These are phyloP conservation scores for Tricholoma flavovirens DNA, from an alignment of 768 basidiomycete genomes.

Conservation along the genomic window DNA sequence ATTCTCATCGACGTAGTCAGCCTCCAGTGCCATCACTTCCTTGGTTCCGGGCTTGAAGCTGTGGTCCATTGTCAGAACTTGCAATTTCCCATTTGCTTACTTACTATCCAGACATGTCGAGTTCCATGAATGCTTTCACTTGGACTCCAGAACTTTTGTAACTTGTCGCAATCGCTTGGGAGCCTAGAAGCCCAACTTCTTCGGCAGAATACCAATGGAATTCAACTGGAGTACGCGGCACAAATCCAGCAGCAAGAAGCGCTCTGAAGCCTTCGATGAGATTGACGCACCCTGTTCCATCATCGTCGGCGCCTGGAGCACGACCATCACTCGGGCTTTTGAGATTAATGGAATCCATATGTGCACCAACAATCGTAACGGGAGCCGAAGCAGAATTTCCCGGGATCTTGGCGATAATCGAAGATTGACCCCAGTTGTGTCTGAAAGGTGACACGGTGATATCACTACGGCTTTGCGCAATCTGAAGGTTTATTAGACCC, in stretches of 20 bases:
- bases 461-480: slow-evolving; percentile 18
- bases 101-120: slow-evolving; percentile 37
- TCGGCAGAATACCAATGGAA: slow-evolving; percentile 46
- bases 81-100: slow-evolving; percentile 11
- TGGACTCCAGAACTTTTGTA: slow-evolving; percentile 40
- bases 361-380: slow-evolving; percentile 34
- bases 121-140: slow-evolving; percentile 46
- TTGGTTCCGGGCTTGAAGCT: slow-evolving; percentile 44
- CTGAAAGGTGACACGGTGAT: slow-evolving; percentile 24
- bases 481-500: background rate
- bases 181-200: slow-evolving; percentile 42
- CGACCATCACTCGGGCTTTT: slow-evolving; percentile 32
- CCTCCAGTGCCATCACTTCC: slow-evolving; percentile 35
- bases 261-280: slow-evolving; percentile 37
- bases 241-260: slow-evolving; percentile 33
- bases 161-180: slow-evolving; percentile 46
- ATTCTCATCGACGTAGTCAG: slow-evolving; percentile 33
- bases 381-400: slow-evolving; percentile 26
- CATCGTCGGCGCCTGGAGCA: slow-evolving; percentile 47
- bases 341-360: slow-evolving; percentile 39
- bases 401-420: slow-evolving; percentile 32
- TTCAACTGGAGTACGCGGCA: slow-evolving; percentile 36
- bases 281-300: slow-evolving; percentile 41
- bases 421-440: slow-evolving; percentile 30
- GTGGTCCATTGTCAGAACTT: slow-evolving; percentile 5